These are phyloP conservation scores for Fusarium poae DNA, from an alignment of 2,329 filamentous ascomycete species.

Conservation along the genomic window DNA sequence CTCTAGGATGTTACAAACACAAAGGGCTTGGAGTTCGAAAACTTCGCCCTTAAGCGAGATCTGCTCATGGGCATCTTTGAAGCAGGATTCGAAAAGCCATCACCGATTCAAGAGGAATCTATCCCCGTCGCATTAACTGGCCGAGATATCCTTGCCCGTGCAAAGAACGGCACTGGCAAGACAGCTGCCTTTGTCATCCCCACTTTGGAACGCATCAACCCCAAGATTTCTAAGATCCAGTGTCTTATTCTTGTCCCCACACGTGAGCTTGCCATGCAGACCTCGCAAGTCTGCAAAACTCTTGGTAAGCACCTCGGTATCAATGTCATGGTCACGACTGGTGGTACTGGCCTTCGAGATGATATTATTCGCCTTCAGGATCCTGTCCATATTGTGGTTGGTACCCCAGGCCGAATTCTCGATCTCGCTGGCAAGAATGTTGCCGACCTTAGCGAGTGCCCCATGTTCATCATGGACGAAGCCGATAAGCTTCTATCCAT, in stretches of 20 bases:
- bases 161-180: constrained; percentile 99
- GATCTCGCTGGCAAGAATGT: constrained; percentile 97
- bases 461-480: constrained; percentile 99
- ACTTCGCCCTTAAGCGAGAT: constrained; percentile 94
- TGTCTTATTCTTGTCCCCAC: constrained; percentile 96
- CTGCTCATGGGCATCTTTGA: constrained; percentile 99
- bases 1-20: constrained; percentile 94
- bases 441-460: constrained; percentile 93
- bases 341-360: constrained; percentile 93
- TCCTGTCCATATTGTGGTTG: constrained; percentile 96
- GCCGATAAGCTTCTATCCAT: constrained; percentile 97
- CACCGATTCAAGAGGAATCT: constrained; percentile 98
- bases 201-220: constrained; percentile 93
- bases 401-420: constrained; percentile 94
- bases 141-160: constrained; percentile 92
- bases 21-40: constrained; percentile 97
- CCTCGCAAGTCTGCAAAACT: constrained; percentile 98
- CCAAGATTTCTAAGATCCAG: constrained; percentile 96
- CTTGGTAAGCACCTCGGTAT: constrained; percentile 96
- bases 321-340: constrained; percentile 99
- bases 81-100: constrained; percentile 98
- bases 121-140: constrained; percentile 97
- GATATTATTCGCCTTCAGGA: constrained; percentile 97
- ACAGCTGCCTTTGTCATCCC: constrained; percentile 98
- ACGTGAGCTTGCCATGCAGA: constrained; percentile 96